These are phyloP conservation scores for Mucor racemosus DNA, from an alignment of 371 early-diverging fungal species.

Conservation along the genomic window DNA sequence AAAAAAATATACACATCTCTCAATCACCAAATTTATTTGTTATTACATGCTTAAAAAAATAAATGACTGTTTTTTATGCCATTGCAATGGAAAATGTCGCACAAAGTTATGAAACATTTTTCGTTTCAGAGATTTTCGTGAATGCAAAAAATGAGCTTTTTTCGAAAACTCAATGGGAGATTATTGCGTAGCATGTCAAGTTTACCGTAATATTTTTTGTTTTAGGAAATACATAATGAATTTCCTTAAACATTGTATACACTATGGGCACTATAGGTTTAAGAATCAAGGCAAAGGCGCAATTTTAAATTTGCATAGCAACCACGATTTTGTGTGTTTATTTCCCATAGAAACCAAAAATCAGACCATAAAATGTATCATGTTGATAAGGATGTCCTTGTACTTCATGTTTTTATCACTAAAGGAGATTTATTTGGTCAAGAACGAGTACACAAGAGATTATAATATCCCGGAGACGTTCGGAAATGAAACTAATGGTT, in stretches of 20 bases:
- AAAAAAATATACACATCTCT: not conserved
- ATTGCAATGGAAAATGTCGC: too few species aligned
- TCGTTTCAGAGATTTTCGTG: too few species aligned
- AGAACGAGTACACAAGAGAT: not conserved
- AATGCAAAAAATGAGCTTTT: too few species aligned
- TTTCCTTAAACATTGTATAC: not conserved
- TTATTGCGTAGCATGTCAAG: not conserved
- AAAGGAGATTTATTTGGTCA: slow-evolving; percentile 1
- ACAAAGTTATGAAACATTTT: too few species aligned
- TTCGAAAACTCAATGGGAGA: not conserved
- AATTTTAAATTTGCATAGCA: not conserved
- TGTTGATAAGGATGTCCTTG: not conserved
- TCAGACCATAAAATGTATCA: not conserved
- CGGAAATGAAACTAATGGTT: not conserved
- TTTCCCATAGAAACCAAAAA: not conserved
- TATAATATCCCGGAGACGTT: slow-evolving; percentile 6
- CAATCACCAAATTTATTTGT: not conserved
- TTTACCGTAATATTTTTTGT: not conserved
- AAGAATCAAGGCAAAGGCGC: not conserved
- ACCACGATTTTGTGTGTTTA: not conserved
- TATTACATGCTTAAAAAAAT: not conserved
- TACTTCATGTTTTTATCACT: not conserved
- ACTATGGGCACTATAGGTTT: not conserved
- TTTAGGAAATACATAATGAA: not conserved
- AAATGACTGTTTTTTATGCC: too few species aligned